These are phyloP conservation scores for Colletotrichum cordylinicola DNA, from an alignment of 2,329 filamentous ascomycete genomes.

Conservation along the genomic window DNA sequence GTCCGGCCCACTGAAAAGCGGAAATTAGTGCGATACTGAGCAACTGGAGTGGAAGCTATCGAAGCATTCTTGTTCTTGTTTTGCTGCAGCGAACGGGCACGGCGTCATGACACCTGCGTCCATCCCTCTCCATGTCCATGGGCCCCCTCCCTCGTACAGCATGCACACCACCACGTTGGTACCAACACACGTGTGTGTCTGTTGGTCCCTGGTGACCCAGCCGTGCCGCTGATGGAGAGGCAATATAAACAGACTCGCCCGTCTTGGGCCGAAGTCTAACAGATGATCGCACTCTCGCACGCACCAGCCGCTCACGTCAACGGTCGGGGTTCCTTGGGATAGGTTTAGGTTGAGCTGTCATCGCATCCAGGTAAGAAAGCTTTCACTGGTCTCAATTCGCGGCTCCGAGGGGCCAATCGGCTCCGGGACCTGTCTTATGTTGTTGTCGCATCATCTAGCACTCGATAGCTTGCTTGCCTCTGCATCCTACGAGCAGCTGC, in stretches of 20 bases:
- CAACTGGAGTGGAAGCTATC: conserved; percentile 9
- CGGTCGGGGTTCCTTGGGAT: neutral
- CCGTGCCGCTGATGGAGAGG: neutral
- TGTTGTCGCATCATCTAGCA: neutral
- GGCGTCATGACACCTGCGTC: neutral
- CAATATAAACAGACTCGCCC: conserved; percentile 14
- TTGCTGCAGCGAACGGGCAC: neutral
- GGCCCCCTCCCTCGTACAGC: neutral
- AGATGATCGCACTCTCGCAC: neutral
- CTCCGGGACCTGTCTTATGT: neutral
- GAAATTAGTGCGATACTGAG: conserved; percentile 3
- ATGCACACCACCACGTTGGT: neutral
- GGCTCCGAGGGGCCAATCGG: neutral
- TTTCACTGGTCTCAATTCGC: neutral
- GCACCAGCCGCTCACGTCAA: conserved; percentile 1
- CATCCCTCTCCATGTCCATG: neutral
- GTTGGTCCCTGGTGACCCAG: neutral
- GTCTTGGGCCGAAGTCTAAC: neutral
- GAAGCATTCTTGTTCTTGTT: neutral
- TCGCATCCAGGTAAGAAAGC: neutral
- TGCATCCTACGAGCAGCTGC: neutral
- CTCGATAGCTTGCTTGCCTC: neutral
- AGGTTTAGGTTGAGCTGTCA: neutral
- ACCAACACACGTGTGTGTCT: neutral
- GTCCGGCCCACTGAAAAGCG: conserved; percentile 10